Evolutionary conservation across 176 grass and related monocot genomes (phyloP).

Genomic region (Triticum urartu): DNA sequence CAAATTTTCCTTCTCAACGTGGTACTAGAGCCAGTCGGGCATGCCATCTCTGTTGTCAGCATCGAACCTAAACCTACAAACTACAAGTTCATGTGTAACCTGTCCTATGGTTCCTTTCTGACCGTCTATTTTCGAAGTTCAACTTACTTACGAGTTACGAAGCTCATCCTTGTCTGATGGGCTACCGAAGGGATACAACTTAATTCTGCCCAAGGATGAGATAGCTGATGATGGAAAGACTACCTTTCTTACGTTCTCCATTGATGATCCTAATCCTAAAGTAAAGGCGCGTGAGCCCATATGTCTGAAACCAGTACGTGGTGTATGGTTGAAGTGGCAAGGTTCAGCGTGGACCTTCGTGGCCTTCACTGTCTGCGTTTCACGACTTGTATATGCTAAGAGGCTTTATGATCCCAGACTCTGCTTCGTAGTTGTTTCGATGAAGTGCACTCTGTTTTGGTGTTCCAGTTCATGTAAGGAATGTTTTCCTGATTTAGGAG

Average conservation of each 20-base stretch:
- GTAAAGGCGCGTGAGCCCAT: background rate
- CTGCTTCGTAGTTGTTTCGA: no score
- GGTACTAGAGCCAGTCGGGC: background rate
- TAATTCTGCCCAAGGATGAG: background rate
- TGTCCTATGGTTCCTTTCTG: background rate
- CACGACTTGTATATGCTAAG: background rate
- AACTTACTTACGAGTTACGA: background rate
- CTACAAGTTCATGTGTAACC: accelerated
- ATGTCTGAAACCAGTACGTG: background rate
- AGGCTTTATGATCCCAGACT: background rate
- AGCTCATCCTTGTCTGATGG: background rate
- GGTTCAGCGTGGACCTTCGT: background rate
- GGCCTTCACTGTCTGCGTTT: background rate
- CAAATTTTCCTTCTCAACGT: background rate
- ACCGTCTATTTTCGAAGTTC: background rate
- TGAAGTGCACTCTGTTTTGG: no score
- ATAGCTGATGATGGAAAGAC: background rate
- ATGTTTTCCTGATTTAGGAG: no score
- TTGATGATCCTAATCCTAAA: background rate
- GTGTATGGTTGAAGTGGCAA: background rate
- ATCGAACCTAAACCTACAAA: background rate
- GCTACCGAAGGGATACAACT: background rate
- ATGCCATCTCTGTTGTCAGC: background rate
- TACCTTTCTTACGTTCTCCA: background rate
- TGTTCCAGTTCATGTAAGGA: no score